Evolutionary conservation across 805 yeast species (phyloP).

Genomic region (Lachancea lanzarotensis): DNA sequence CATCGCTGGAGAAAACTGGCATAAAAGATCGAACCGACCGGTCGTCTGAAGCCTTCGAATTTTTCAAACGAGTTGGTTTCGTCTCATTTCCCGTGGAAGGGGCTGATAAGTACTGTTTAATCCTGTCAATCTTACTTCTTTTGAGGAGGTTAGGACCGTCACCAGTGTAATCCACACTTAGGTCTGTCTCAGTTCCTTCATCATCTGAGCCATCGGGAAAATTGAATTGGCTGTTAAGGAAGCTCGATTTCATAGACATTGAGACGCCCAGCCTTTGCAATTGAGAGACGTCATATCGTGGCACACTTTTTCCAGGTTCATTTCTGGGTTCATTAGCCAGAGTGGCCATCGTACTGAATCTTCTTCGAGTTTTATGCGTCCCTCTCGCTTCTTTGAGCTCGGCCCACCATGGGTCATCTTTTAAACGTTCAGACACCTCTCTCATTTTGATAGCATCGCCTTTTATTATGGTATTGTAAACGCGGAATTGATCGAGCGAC

Average conservation of each 20-base stretch:
- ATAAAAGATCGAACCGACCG: constrained; percentile 23
- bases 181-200: constrained; percentile 29
- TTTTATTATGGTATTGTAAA: constrained; percentile 70
- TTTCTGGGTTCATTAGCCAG: constrained; percentile 17
- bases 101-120: not conserved
- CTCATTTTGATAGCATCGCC: constrained; percentile 46
- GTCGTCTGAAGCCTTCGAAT: constrained; percentile 5
- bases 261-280: constrained; percentile 74
- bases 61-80: not conserved
- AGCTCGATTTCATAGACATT: constrained; percentile 65
- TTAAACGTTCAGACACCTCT: constrained; percentile 45
- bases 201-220: constrained; percentile 27
- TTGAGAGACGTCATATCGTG: constrained; percentile 44
- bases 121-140: constrained; percentile 7
- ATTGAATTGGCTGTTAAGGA: constrained; percentile 32
- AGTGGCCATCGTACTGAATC: constrained; percentile 31
- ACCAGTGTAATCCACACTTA: not conserved
- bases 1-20: constrained; percentile 65
- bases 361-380: constrained; percentile 22
- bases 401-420: constrained; percentile 81
- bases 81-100: not conserved
- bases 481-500: constrained; percentile 50
- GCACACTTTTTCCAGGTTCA: constrained; percentile 19
- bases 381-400: constrained; percentile 56
- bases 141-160: constrained; percentile 1